Evolutionary conservation across 1,284 basidiomycete genomes (phyloP), one percentile per base, ranked within the genome.

Genomic region (Phellopilus nigrolimitatus): DNA sequence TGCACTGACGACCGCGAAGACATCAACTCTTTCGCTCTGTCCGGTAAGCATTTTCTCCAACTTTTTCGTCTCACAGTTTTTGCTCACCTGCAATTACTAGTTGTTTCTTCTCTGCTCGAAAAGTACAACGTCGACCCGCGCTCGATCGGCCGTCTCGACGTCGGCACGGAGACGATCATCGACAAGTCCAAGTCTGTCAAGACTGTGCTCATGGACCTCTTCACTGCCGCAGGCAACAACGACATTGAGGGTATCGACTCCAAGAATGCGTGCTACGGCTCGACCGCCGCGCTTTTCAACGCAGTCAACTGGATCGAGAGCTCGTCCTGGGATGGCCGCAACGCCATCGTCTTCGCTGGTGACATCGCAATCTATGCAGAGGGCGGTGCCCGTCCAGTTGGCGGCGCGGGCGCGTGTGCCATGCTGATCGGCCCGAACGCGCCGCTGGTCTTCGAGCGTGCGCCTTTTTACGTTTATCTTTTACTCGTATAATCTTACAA

Each of bases 131-230:
- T 99, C 64, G 94, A 98, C 76, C 95, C 95, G 57, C 87, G 82
- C 64, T 92, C 90, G 52, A 95, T 99, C 67, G 95, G 95, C 55
- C 93, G 95, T 60, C 83, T 99, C 55, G 95, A 99, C 60, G 94
- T 99, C 60, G 95, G 95, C 54, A 99, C 97, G 27, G 97, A 99
- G 72, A 98, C 97, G 48, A 91, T 99, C 72, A 97, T 99, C 62
- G 95, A 99, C 83, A 99, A 99, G 76, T 95, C 94, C 57, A 99
- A 99, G 74, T 92, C 95, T 24, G 94, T 95, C 71, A 99, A 99
- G 75, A 98, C 97, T 3, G 85, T 93, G 53, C 82, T 99, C 57
- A 99, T 99, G 95, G 91, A 97, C 71, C 86, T 99, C 61, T 99
- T 99, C 65, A 84, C 85, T 40, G 79, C 79, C 51, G 81, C 86